Base-by-base conservation (phyloP, 2,329 filamentous ascomycete genomes). In the Elsinoe ampelina region DNA sequence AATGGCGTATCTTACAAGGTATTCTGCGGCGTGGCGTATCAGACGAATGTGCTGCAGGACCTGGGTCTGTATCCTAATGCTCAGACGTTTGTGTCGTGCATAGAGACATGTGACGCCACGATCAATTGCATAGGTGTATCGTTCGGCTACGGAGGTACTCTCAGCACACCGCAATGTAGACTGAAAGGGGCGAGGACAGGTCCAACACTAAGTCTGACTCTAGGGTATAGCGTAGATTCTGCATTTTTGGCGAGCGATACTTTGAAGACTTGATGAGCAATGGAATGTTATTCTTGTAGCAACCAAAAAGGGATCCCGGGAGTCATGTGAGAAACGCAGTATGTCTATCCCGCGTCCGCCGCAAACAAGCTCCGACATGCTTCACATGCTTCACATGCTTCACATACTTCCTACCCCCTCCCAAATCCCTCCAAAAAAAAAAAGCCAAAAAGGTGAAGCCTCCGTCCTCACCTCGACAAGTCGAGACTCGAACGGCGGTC, bases 1-100 rank as follows among this genome's bases (percentile, higher is more conserved):
- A 54, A 42, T 17, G 51, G 51, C 19, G 51, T 54, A n/a, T 42
- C 51, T 26, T 54, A 54, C 35, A 30, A 39, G n/a, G 34, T 54
- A 8, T 17, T 22, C 26, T 54, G 51, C n/a, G 51, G 36, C 13
- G 19, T 22, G 13, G 51, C 15, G 17, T 54, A 39, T 20, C 35
- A 42, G 13, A 35, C 15, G 3, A 41, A 42, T 26, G 34, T 48
- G 3, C 11, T 30, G 43, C 19, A 48, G 12, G 32, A 54, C 20
- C 19, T 39, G 13, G 20, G 36, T 5, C 36, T 26, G n/a, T 42
- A 22, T n/a, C 34, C 19, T 17, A 30, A 26, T 22, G 34, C 32
- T 7, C 19, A 22, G 17, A 36, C 17, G 4, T 30, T 36, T 8
- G 17, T 42, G 5, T 13, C 41, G 5, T 54, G 51, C 51, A 39